Base-by-base conservation (phyloP, 2,329 filamentous ascomycete species). In the Pestalotiopsis sp. region DNA sequence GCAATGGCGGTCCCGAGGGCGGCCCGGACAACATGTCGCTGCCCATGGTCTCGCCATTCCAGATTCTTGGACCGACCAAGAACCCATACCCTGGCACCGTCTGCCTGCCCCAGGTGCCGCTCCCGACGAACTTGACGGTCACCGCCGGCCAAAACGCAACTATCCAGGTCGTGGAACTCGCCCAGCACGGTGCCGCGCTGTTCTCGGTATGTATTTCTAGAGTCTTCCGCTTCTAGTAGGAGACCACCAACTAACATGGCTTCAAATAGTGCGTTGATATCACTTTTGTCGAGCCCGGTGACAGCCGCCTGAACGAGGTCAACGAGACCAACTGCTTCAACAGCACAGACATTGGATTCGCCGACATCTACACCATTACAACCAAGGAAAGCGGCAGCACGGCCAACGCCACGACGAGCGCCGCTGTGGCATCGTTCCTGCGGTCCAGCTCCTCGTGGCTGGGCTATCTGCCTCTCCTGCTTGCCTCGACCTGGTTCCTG, bases 291-390 rank as follows among this genome's bases (percentile, higher is more conserved):
- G 92, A 94, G 1, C 92, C 93, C 27, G 83, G 89, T 75, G 92
- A 97, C 77, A 71, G 81, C 52, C 83, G 82, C 61, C 90, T 97
- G 64, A 84, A 84, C 68, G 84, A 91, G 73, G 93, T 98, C 73
- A 97, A 92, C 78, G 84, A 86, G 69, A 86, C 89, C 14, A 98
- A 97, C 82, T 98, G 95, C 86, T 94, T 92, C 85, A 98, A 98
- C 84, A 93, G 91, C 69, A 90, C 88, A 61, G 85, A 93, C 68
- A 90, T 97, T 74, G 87, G 88, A 71, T 95, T 96, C 84, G 87
- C 92, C 67, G 86, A 91, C 72, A 84, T 97, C 72, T 98, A 94
- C 84, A 90, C 91, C 69, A 86, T 91, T 75, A 86, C 86, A 66
- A 86, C 84, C 36, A 82, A 82, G 68, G 77, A 79, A 23, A 79